Evolutionary conservation across 768 basidiomycete genomes (phyloP).

Genomic region (Tulasnella sp.): DNA sequence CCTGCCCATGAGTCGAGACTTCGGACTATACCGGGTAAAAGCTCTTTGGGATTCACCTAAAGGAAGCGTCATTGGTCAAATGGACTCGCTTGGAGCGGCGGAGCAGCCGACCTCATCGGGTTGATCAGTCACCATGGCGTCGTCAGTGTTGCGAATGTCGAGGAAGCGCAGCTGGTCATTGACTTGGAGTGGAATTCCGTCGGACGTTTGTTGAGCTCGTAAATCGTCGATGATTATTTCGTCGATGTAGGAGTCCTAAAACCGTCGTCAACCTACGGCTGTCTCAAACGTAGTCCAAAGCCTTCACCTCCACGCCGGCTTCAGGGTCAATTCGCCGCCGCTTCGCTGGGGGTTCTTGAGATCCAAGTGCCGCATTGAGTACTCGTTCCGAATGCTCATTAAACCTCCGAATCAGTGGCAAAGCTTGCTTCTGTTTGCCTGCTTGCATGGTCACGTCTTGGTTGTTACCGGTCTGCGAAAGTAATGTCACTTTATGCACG

Average conservation of each 20-base stretch:
- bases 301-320: slow-evolving; percentile 22
- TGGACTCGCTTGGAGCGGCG: background rate
- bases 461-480: slow-evolving; percentile 67
- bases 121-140: background rate
- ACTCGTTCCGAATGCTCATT: slow-evolving; percentile 94
- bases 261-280: background rate
- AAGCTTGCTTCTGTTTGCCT: slow-evolving; percentile 71
- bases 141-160: slow-evolving; percentile 38
- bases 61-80: slow-evolving; percentile 16
- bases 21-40: slow-evolving; percentile 37
- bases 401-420: slow-evolving; percentile 92
- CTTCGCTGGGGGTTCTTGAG: slow-evolving; percentile 37
- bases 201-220: slow-evolving; percentile 49
- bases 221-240: slow-evolving; percentile 83
- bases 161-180: slow-evolving; percentile 75
- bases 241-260: slow-evolving; percentile 27
- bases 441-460: slow-evolving; percentile 94
- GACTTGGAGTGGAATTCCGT: slow-evolving; percentile 76
- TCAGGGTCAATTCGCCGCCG: slow-evolving; percentile 37
- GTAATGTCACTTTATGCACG: background rate
- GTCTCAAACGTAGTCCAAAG: background rate
- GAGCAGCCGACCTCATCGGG: background rate
- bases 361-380: slow-evolving; percentile 53
- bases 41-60: slow-evolving; percentile 37
- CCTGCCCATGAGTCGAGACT: slow-evolving; percentile 46